Conservation (phyloP, 768 basidiomycete genomes). For the Gloeostereum incarnatum region DNA sequence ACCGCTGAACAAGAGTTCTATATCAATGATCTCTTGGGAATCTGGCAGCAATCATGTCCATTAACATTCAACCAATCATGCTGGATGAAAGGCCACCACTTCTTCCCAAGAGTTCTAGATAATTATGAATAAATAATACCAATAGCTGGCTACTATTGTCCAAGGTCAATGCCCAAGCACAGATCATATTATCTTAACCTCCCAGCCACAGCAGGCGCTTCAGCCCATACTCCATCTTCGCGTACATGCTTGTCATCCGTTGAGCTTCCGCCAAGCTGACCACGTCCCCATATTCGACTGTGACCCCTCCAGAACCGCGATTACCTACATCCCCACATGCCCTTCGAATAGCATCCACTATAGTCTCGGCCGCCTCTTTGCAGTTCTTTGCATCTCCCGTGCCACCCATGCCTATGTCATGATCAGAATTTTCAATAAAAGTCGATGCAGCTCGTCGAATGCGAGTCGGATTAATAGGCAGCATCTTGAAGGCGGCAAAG, state of each 20-base stretch:
- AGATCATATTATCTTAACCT: slow-evolving; percentile 26
- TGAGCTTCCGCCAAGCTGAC: slow-evolving; percentile 77
- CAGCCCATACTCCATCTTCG: slow-evolving; percentile 90
- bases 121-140: too few species aligned
- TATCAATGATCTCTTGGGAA: too few species aligned
- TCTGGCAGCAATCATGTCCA: too few species aligned
- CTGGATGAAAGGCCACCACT: too few species aligned
- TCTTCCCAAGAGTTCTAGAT: too few species aligned
- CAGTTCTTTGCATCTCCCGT: slow-evolving; percentile 70
- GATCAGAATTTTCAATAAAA: slow-evolving; percentile 31
- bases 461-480: slow-evolving; percentile 62
- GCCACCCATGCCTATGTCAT: slow-evolving; percentile 52
- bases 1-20: too few species aligned
- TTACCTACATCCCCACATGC: slow-evolving; percentile 61
- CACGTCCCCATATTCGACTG: slow-evolving; percentile 67
- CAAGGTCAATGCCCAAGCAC: not conserved
- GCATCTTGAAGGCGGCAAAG: slow-evolving; percentile 72
- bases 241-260: slow-evolving; percentile 75
- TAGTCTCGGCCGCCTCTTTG: slow-evolving; percentile 65
- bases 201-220: slow-evolving; percentile 89
- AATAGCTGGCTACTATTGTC: too few species aligned
- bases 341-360: slow-evolving; percentile 59
- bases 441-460: slow-evolving; percentile 32
- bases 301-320: slow-evolving; percentile 31
- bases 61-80: too few species aligned